Evolutionary conservation across 1,284 basidiomycete genomes (phyloP).

Genomic region (Trametes sp.): DNA sequence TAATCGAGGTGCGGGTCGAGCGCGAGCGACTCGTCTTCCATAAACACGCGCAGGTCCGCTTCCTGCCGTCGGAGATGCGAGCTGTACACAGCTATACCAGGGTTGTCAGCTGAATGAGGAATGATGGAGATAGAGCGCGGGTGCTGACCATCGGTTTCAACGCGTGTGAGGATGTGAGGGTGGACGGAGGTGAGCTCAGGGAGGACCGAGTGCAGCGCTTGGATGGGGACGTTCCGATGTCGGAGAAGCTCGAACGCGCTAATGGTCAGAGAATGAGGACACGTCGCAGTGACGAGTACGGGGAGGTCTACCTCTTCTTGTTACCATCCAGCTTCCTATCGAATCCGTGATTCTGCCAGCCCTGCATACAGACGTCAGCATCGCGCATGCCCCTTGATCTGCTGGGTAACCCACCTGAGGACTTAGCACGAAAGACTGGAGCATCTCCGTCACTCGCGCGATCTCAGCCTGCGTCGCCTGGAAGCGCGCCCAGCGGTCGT

Average conservation of each 20-base stretch:
- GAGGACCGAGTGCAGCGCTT: conserved; percentile 55
- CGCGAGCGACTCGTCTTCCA: conserved; percentile 76
- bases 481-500: conserved; percentile 67
- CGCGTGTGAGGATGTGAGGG: conserved; percentile 60
- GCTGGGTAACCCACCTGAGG: conserved; percentile 58
- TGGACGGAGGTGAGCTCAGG: conserved; percentile 64
- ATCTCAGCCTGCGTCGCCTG: conserved; percentile 57
- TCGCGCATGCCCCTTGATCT: too few relatives aligned
- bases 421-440: conserved; percentile 58
- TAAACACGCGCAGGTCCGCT: conserved; percentile 79
- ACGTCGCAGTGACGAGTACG: too few relatives aligned
- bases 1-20: conserved; percentile 81
- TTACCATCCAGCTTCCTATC: conserved; percentile 66
- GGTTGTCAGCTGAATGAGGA: background rate
- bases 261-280: background rate
- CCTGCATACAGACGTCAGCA: conserved; percentile 42
- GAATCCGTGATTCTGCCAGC: conserved; percentile 67
- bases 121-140: background rate
- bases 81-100: conserved; percentile 59
- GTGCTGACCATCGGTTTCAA: conserved; percentile 74
- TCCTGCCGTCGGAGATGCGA: conserved; percentile 73
- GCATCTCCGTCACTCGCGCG: conserved; percentile 54
- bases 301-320: conserved; percentile 67
- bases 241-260: conserved; percentile 82
- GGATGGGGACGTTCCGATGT: conserved; percentile 63